Evolutionary conservation across 805 yeast genomes (phyloP), one percentile per base, ranked within the genome.

Genomic region (Tetrapisispora phaffii): DNA sequence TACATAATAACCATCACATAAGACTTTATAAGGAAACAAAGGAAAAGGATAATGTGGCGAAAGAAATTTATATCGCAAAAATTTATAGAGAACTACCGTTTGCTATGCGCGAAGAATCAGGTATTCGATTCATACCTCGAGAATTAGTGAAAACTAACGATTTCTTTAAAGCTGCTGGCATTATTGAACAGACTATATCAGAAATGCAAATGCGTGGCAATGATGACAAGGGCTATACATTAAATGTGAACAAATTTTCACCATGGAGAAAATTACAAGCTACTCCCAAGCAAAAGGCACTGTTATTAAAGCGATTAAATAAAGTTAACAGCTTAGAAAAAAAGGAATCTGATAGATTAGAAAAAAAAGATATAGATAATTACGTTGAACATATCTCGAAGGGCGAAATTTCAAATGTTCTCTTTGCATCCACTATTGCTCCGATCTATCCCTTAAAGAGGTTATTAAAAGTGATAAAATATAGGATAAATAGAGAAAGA

Each of bases 261-360:
- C 48, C 45, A 17, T 68, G 72, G 72, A 58, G 72, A 46, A 34
- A 34, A 2, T 45, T 47, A 0, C 47, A 53, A 2, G 60, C 69
- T 0, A 49, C 69, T 2, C 34, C 44, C 2, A 62, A 54, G 34
- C 72, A 68, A 42, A 44, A 45, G 39, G 28, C 32, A 1, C 34
- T 43, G 2, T 37, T 63, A 1, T 26, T 39, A 20, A 55, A 26
- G 12, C 51, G 45, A 26, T 24, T 52, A 13, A 39, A 35, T n/a
- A 44, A 19, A 20, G 37, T 45, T 4, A 20, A 28, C 15, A 23
- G 34, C 16, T 35, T 19, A 3, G 39, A 34, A 0, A 34, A 43
- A 4, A 48, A 24, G 17, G 16, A 12, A 4, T n/a, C 19, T 10
- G 22, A 47, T 4, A 32, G 34, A 15, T 44, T 57, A 10, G 33